These are phyloP conservation scores for Rhododendron molle DNA, from an alignment of 148 eudicot species.

Conservation along the genomic window DNA sequence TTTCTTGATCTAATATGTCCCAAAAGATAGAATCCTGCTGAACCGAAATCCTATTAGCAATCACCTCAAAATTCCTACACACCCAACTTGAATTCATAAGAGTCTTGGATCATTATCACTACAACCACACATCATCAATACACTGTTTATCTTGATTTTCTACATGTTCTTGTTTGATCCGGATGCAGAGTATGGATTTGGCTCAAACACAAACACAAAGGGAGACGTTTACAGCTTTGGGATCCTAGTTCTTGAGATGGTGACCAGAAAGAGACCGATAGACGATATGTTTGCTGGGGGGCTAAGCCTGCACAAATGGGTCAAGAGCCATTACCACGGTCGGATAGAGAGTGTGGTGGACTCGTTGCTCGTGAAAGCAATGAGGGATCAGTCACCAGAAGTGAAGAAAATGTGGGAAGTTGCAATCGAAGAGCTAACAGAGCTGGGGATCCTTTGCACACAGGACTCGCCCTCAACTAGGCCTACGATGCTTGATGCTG, in stretches of 20 bases:
- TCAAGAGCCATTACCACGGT: constrained; percentile 30
- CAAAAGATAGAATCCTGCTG: background rate
- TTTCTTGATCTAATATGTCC: background rate
- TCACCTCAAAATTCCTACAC: background rate
- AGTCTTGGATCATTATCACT: background rate
- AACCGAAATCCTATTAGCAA: background rate
- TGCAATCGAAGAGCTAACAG: constrained; percentile 28
- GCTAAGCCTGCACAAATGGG: constrained; percentile 36
- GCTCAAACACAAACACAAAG: constrained; percentile 30
- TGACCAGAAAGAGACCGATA: constrained; percentile 39
- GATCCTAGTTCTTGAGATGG: constrained; percentile 40
- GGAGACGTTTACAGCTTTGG: constrained; percentile 52
- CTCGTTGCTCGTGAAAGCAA: constrained; percentile 24
- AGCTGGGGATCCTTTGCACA: constrained; percentile 39
- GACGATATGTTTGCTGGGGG: constrained; percentile 35
- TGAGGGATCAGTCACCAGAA: constrained; percentile 28
- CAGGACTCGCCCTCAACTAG: constrained; percentile 28
- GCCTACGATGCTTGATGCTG: constrained; percentile 44
- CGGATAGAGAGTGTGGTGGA: constrained; percentile 26
- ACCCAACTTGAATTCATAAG: background rate
- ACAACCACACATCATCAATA: background rate
- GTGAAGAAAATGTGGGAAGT: constrained; percentile 37
- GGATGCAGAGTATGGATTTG: constrained; percentile 36
- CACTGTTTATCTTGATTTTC: background rate
- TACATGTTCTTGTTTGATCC: background rate